A percentile compares a stretch with the other conserved stretches of the same genome.
These are phyloP conservation scores for Tolypocladium ophioglossoides DNA, from an alignment of 2,329 filamentous ascomycete species.

Conservation along the genomic window DNA sequence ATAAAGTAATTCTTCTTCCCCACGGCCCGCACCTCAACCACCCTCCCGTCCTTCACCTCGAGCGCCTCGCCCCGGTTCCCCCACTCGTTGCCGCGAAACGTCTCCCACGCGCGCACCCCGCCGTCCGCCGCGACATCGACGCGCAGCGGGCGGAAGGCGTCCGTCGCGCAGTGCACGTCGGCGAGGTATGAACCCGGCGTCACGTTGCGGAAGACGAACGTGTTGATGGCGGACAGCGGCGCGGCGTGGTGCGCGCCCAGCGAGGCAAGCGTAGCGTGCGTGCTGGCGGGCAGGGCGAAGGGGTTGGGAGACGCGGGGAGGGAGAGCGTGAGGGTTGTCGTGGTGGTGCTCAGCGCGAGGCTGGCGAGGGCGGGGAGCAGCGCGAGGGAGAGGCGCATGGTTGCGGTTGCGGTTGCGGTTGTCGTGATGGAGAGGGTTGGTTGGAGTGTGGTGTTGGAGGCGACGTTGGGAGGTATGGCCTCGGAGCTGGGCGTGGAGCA, in stretches of 20 bases:
- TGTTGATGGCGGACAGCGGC: constrained; percentile 56
- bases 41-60: constrained; percentile 27
- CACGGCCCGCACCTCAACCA: constrained; percentile 51
- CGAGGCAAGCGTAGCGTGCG: constrained; percentile 49
- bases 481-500: not conserved
- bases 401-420: not conserved
- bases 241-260: constrained; percentile 34
- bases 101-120: constrained; percentile 63
- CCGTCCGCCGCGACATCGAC: constrained; percentile 53
- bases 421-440: not conserved
- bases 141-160: constrained; percentile 67
- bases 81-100: constrained; percentile 84
- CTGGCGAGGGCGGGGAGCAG: constrained; percentile 10
- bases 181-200: constrained; percentile 66
- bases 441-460: not conserved
- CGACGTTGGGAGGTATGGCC: not conserved
- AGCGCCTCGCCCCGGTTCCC: constrained; percentile 65
- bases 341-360: constrained; percentile 18
- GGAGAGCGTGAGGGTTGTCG: constrained; percentile 29
- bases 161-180: constrained; percentile 65
- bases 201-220: constrained; percentile 67
- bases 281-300: constrained; percentile 48
- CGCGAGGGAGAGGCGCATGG: not conserved
- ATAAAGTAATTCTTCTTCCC: constrained; percentile 66
- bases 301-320: constrained; percentile 40